These are phyloP conservation scores for Lecanicillium sp. DNA, from an alignment of 2,329 filamentous ascomycete genomes.

Conservation along the genomic window DNA sequence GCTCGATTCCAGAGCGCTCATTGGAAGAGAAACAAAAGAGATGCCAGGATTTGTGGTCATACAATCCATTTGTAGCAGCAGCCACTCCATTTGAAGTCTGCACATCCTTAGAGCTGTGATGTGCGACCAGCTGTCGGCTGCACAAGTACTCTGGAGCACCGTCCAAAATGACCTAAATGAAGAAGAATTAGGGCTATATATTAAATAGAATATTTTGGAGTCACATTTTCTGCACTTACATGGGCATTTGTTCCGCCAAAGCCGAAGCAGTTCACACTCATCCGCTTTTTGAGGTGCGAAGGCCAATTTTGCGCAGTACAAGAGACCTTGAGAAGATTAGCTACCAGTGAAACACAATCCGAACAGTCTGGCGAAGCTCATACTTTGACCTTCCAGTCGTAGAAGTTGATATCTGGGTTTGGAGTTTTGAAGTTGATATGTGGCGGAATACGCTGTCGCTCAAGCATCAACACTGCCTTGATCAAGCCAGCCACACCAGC, in stretches of 20 bases:
- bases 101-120: neutral
- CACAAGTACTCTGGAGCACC: constrained; percentile 37
- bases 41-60: constrained; percentile 22
- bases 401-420: constrained; percentile 43
- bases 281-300: constrained; percentile 37
- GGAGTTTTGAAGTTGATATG: constrained; percentile 44
- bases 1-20: constrained; percentile 34
- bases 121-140: neutral
- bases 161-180: constrained; percentile 36
- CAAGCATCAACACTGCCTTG: constrained; percentile 44
- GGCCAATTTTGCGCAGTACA: constrained; percentile 38
- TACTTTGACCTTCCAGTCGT: constrained; percentile 41
- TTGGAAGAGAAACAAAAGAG: constrained; percentile 40
- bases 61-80: neutral
- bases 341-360: neutral
- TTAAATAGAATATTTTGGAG: too few species aligned
- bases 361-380: neutral
- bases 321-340: constrained; percentile 31
- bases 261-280: constrained; percentile 52
- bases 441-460: constrained; percentile 46
- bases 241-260: constrained; percentile 54
- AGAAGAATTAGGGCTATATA: neutral
- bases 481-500: constrained; percentile 48
- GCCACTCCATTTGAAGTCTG: constrained; percentile 8
- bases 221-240: constrained; percentile 30